Base-by-base conservation (phyloP, 768 basidiomycete species). In the Lepiota brunneoincarnata region DNA sequence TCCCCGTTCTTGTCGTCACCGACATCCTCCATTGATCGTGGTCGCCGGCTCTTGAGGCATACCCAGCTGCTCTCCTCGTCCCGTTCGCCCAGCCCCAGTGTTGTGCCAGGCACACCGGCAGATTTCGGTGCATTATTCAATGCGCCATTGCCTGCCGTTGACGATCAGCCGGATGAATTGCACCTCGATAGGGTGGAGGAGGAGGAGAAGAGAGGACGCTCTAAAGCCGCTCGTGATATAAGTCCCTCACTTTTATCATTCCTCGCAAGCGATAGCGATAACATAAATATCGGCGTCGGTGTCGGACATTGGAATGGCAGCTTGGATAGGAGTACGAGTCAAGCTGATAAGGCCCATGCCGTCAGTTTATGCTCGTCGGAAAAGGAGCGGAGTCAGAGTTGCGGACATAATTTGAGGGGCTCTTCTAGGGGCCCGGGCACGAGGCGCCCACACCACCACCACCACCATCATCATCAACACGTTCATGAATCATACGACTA, bases 61-160 rank as follows among this genome's bases (percentile, higher is more conserved):
- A 58, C 58, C 55, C 20, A 50, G 34, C 28, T 26, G 46, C 39
- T 58, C 34, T 69, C 63, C 10, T 50, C 59, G 17, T 78, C 77
- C 7, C 75, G 78, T 17, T 81, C 79, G 4, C 68, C 73, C 6
- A 80, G 79, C 63, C 79, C 79, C 0, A 77, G 76, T 55, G 64
- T 75, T 7, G 68, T 72, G 1, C 79, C 78, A 0, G 59, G 67
- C 6, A 83, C 81, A 0, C 82, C 82, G 1, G 57, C 64, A 4
- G 76, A 77, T 38, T 52, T 66, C 4, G 59, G 54, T 35, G 39
- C 55, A 24, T 60, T 63, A 6, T 57, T 61, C 43, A 47, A 39
- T 9, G 31, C 56, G 18, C 43, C 61, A 20, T 51, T 60, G 50
- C 60, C 57, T 2, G 60, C 61, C 10, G 58, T 67, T 10, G 63